Percentiles rank a stretch among this genome's conserved stretches.
These are phyloP conservation scores for Heracleum sosnowskyi DNA, from an alignment of 129 eudicot genomes.

Conservation along the genomic window DNA sequence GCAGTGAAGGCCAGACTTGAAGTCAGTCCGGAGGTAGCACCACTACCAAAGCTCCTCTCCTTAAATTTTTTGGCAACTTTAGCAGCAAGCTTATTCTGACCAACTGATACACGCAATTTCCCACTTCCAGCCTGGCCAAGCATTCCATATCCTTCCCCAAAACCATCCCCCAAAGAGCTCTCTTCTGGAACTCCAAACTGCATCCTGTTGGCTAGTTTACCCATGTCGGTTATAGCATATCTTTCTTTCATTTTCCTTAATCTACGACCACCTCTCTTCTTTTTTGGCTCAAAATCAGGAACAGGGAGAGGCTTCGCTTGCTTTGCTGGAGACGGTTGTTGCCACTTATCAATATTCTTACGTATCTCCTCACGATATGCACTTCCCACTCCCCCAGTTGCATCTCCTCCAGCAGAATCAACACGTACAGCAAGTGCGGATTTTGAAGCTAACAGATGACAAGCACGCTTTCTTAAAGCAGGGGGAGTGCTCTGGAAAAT, in stretches of 20 bases:
- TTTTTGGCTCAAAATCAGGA: conserved; percentile 93
- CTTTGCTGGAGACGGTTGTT: conserved; percentile 96
- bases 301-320: conserved; percentile 94
- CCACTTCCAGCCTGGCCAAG: conserved; percentile 86
- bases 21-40: conserved; percentile 73
- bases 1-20: conserved; percentile 91
- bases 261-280: conserved; percentile 88
- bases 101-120: conserved; percentile 69
- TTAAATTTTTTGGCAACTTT: conserved; percentile 77
- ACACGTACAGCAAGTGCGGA: conserved; percentile 87
- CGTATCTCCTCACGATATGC: conserved; percentile 56
- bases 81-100: conserved; percentile 69
- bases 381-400: conserved; percentile 75
- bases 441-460: conserved; percentile 54
- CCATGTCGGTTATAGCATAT: conserved; percentile 80
- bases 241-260: conserved; percentile 90
- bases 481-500: conserved; percentile 89
- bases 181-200: conserved; percentile 88
- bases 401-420: no score
- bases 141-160: conserved; percentile 91
- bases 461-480: conserved; percentile 38
- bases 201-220: conserved; percentile 89
- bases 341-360: conserved; percentile 96
- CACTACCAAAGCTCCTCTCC: conserved; percentile 33
- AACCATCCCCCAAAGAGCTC: conserved; percentile 86